These are phyloP conservation scores for Prunus salicina DNA, from an alignment of 306 rosid genomes.

Conservation along the genomic window DNA sequence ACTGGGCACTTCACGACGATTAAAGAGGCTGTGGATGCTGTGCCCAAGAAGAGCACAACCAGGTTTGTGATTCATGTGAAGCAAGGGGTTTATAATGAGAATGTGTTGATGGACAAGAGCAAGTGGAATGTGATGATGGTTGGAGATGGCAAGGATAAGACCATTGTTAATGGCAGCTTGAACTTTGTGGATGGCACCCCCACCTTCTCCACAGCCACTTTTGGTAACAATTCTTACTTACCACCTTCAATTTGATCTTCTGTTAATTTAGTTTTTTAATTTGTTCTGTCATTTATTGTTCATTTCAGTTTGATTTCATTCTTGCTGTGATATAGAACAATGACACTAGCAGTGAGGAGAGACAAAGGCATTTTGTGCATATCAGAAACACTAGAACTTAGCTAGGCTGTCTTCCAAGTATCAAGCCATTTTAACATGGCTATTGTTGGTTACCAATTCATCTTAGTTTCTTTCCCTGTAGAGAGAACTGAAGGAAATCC, in stretches of 20 bases:
- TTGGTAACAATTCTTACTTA: constrained; percentile 47
- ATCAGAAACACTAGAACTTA: background rate
- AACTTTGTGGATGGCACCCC: constrained; percentile 70
- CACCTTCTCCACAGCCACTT: constrained; percentile 75
- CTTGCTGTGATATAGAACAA: background rate
- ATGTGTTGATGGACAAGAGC: constrained; percentile 62
- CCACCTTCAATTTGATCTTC: background rate
- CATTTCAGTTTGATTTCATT: background rate
- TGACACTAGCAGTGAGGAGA: background rate
- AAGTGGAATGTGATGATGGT: constrained; percentile 87
- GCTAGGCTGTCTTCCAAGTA: background rate
- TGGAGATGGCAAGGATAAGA: constrained; percentile 74
- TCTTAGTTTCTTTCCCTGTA: too few relatives aligned
- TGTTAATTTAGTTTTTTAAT: background rate
- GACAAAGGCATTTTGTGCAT: background rate
- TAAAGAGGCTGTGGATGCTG: constrained; percentile 45
- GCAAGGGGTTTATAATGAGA: constrained; percentile 69
- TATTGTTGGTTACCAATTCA: background rate
- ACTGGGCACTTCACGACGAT: constrained; percentile 49
- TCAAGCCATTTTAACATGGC: background rate
- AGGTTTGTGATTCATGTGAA: constrained; percentile 67
- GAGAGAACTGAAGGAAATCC: background rate
- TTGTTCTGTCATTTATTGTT: background rate
- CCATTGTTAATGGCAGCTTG: constrained; percentile 54
- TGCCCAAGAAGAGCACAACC: constrained; percentile 55